Evolutionary conservation across 2,329 filamentous ascomycete genomes (phyloP).

Genomic region (Aaosphaeria arxii): DNA sequence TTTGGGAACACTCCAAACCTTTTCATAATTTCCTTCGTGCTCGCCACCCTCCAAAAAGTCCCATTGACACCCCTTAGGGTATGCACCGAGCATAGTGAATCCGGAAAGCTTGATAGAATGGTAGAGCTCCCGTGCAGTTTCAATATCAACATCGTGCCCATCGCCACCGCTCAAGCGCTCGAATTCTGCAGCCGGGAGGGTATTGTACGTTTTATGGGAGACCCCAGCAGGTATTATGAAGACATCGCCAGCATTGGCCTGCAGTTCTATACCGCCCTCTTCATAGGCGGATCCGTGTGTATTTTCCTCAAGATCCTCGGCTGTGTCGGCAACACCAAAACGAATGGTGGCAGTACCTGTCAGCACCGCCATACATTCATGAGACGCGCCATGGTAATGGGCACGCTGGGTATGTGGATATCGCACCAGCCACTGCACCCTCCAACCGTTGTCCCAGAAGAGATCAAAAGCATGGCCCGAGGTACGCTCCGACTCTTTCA

Average conservation of each 20-base stretch:
- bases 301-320: conserved; percentile 37
- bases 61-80: conserved; percentile 50
- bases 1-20: conserved; percentile 46
- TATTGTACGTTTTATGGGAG: conserved; percentile 53
- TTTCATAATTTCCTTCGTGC: conserved; percentile 39
- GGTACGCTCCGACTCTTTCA: conserved; percentile 20
- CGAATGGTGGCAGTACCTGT: conserved; percentile 53
- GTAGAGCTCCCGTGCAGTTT: conserved; percentile 28
- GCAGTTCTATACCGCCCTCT: conserved; percentile 48
- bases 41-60: conserved; percentile 50
- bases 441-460: conserved; percentile 51
- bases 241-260: conserved; percentile 53
- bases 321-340: conserved; percentile 54
- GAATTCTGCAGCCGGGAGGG: conserved; percentile 25
- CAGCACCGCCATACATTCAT: conserved; percentile 59
- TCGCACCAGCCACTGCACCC: conserved; percentile 55
- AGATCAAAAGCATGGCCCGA: conserved; percentile 40
- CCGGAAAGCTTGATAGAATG: conserved; percentile 37
- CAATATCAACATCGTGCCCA: conserved; percentile 16
- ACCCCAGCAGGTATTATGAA: conserved; percentile 58
- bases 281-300: conserved; percentile 41
- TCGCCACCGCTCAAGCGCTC: neutral
- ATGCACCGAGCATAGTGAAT: conserved; percentile 59
- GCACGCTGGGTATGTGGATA: conserved; percentile 55
- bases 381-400: conserved; percentile 56